A percentile compares a stretch with the other conserved stretches of the same genome.
These are phyloP conservation scores for Sporothrix humicola DNA, from an alignment of 2,329 filamentous ascomycete species.

Conservation along the genomic window DNA sequence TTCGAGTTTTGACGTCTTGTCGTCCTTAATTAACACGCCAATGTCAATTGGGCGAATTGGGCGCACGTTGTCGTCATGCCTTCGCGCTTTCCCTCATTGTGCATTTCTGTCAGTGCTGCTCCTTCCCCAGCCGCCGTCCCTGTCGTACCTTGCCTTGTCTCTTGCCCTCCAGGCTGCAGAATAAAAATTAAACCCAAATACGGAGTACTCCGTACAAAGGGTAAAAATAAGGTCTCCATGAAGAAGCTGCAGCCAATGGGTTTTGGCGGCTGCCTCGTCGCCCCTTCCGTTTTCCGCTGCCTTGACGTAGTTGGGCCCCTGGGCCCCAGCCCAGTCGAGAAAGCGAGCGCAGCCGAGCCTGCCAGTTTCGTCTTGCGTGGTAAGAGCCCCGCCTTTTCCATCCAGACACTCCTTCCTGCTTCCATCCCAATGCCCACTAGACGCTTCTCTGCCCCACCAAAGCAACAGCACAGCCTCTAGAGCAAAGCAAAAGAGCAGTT, in stretches of 20 bases:
- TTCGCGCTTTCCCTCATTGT: not conserved
- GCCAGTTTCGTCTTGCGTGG: conserved; percentile 24
- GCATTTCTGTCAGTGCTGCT: not conserved
- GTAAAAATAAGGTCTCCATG: not conserved
- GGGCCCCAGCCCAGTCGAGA: not conserved
- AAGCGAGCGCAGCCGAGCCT: no score
- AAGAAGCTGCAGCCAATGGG: not conserved
- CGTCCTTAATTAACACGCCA: not conserved
- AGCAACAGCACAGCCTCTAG: conserved; percentile 28
- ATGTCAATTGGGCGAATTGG: not conserved
- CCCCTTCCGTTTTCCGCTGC: not conserved
- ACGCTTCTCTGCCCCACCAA: conserved; percentile 28
- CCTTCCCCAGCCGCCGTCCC: conserved; percentile 8
- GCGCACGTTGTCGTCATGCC: not conserved
- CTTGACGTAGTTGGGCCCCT: conserved; percentile 22
- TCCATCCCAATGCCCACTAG: not conserved
- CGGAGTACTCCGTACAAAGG: not conserved
- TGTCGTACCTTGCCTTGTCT: not conserved
- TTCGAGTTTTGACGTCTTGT: not conserved
- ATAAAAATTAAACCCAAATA: not conserved
- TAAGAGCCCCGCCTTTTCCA: conserved; percentile 28
- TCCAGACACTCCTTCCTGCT: conserved; percentile 2
- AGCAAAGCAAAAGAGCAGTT: not conserved
- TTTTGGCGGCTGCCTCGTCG: conserved; percentile 17
- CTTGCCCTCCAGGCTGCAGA: conserved; percentile 19